These are phyloP conservation scores for Micromonas commoda DNA, from an alignment of 139 green algal genomes.

Conservation along the genomic window DNA sequence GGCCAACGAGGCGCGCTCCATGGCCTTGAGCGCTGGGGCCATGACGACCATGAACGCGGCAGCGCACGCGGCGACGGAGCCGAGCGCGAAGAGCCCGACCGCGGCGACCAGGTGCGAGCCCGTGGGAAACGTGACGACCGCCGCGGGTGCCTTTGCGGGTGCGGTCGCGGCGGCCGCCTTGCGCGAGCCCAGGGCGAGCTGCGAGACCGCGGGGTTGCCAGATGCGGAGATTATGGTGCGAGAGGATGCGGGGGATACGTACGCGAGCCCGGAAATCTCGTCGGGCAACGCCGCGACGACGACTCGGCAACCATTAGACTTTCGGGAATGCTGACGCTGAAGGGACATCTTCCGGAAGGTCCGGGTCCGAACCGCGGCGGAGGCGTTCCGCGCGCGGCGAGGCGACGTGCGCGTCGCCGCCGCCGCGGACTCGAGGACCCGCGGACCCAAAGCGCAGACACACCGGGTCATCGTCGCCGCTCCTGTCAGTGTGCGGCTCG, in stretches of 20 bases:
- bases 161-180: no score
- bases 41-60: conserved; percentile 19
- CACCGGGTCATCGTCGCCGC: no score
- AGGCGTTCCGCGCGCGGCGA: no score
- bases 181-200: no score
- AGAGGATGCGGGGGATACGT: not conserved
- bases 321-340: not conserved
- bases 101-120: not conserved
- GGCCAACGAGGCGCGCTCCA: not conserved
- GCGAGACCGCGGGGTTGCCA: not conserved
- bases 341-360: not conserved
- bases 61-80: conserved; percentile 49
- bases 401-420: not conserved
- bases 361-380: no score
- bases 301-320: no score
- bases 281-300: not conserved
- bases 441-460: no score
- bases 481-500: no score
- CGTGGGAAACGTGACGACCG: not conserved
- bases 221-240: no score
- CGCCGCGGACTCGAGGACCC: no score
- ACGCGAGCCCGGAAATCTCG: not conserved
- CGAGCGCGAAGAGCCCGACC: conserved; percentile 15
- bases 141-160: no score
- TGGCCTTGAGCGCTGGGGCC: not conserved